Base-by-base conservation (phyloP, 192 early-diverging fungal species). In the Gaertneriomyces semiglobifer region DNA sequence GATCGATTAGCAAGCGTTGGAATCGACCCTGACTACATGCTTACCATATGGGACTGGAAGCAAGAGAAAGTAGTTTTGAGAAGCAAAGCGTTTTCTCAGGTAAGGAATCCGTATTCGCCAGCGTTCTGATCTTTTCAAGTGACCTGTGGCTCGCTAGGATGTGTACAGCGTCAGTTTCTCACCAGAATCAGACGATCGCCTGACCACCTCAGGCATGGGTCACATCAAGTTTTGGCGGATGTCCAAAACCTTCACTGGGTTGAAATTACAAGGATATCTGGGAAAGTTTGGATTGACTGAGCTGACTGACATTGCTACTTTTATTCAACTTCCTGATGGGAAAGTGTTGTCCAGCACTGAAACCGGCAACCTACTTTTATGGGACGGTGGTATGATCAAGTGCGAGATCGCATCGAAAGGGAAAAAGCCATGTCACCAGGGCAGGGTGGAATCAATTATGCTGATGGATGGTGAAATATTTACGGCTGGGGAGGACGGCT, bases 141-240 rank as follows among this genome's bases (percentile, higher is more conserved):
- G 59, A 39, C 55, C 44, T n/a, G 43, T 18, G 5, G 40, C n/a
- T 45, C 19, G 2, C 5, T 42, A 85, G 79, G 85, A 87, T 72
- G 81, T 87, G 16, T 81, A 70, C 59, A 53, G 66, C 50, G 80
- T 85, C 12, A 66, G 77, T 0, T 87, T 87, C 63, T 77, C 79
- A 3, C 79, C 75, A 11, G 81, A 81, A 44, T 81, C 69, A 44
- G 81, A 83, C 62, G 81, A 78, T 9, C 74, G 70, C 14, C 66
- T 87, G 39, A 82, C 80, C 16, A 86, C 85, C 4, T 78, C 85
- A 8, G 85, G 85, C 43, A 86, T 86, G 83, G 85, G 85, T 7
- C 85, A 87, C 66, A 87, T 87, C 48, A 87, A 86, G 66, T 87
- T 87, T 65, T 87, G 85, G 85, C 63, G 69, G 53, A 86, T 87